These are phyloP conservation scores for Theileria equi DNA, from an alignment of 169 alveolate genomes.

Conservation along the genomic window DNA sequence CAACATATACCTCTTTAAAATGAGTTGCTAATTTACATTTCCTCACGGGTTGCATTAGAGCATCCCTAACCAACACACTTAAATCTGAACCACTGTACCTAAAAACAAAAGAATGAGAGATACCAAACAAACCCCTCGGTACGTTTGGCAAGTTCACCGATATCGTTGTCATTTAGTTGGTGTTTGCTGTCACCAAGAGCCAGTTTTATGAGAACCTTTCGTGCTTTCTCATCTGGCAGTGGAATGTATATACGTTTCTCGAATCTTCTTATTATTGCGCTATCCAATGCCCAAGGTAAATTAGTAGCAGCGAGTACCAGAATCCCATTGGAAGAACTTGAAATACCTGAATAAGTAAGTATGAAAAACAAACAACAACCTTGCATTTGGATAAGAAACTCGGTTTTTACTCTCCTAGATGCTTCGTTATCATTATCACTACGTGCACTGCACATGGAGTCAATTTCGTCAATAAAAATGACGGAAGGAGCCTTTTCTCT, in stretches of 20 bases:
- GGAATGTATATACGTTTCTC: slow-evolving; percentile 97
- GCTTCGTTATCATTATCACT: slow-evolving; percentile 97
- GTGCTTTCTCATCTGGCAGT: slow-evolving; percentile 93
- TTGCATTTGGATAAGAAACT: slow-evolving; percentile 97
- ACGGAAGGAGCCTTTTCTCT: slow-evolving; percentile 94
- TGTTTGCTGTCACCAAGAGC: slow-evolving; percentile 66
- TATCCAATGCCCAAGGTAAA: slow-evolving; percentile 97
- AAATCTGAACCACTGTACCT: slow-evolving; percentile 70
- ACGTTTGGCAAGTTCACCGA: slow-evolving; percentile 57
- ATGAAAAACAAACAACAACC: slow-evolving; percentile 66
- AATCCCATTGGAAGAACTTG: slow-evolving; percentile 1
- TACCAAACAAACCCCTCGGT: slow-evolving; percentile 62
- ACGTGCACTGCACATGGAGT: slow-evolving; percentile 92
- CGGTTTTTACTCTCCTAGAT: slow-evolving; percentile 97
- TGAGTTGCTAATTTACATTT: slow-evolving; percentile 61
- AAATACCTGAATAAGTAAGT: not conserved
- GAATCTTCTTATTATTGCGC: slow-evolving; percentile 95
- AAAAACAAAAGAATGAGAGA: not conserved
- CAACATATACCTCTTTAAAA: slow-evolving; percentile 62
- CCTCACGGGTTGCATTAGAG: slow-evolving; percentile 70
- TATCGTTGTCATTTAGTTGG: slow-evolving; percentile 77
- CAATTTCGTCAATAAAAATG: slow-evolving; percentile 98
- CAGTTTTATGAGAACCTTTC: slow-evolving; percentile 80
- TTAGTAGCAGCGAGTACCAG: slow-evolving; percentile 76
- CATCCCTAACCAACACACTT: slow-evolving; percentile 67